Percentiles rank a stretch among this genome's conserved stretches.
Conservation (phyloP, 2,329 filamentous ascomycete genomes). For the Epichloe uncinata region DNA sequence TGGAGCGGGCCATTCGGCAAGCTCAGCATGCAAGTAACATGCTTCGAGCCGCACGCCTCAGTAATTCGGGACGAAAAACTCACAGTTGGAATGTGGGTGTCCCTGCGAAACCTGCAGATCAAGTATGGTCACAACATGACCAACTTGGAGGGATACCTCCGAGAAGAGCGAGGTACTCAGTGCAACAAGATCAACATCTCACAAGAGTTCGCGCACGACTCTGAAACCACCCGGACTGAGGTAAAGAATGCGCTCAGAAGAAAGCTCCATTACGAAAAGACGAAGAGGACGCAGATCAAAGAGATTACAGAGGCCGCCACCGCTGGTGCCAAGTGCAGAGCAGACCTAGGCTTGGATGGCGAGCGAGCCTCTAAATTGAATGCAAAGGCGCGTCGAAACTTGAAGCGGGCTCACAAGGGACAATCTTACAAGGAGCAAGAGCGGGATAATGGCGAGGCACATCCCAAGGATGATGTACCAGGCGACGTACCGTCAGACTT, state of each 20-base stretch:
- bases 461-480: constrained; percentile 13
- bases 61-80: constrained; percentile 41
- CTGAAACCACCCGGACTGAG: constrained; percentile 31
- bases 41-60: constrained; percentile 54
- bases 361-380: constrained; percentile 14
- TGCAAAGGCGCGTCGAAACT: constrained; percentile 12
- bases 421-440: constrained; percentile 4
- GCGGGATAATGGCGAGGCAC: constrained; percentile 10
- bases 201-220: constrained; percentile 28
- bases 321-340: constrained; percentile 26
- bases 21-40: constrained; percentile 55
- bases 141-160: constrained; percentile 59
- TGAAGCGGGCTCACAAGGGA: constrained; percentile 3
- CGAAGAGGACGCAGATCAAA: constrained; percentile 27
- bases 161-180: constrained; percentile 38
- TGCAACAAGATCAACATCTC: constrained; percentile 43
- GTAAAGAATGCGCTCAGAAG: constrained; percentile 47
- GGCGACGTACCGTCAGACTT: constrained; percentile 12
- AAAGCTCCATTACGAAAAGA: constrained; percentile 49
- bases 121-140: constrained; percentile 38
- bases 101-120: constrained; percentile 59
- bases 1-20: constrained; percentile 69
- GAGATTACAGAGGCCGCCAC: constrained; percentile 23
- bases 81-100: constrained; percentile 46
- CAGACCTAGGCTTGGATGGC: constrained; percentile 12